Evolutionary conservation across 768 basidiomycete genomes (phyloP), one percentile per base, ranked within the genome.

Genomic region (Collybia mongolica): DNA sequence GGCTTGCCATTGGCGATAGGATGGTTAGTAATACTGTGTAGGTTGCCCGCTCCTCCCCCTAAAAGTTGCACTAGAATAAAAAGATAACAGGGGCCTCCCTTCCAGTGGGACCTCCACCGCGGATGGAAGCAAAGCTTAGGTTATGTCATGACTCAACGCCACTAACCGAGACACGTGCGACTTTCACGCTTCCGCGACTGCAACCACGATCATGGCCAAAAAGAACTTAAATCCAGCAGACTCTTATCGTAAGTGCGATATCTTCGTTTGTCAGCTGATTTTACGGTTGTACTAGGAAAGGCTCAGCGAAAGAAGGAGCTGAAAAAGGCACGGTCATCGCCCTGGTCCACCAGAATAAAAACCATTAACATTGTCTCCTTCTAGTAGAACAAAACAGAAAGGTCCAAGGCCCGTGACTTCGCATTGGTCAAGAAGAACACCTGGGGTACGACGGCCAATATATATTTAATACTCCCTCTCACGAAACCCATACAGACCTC

Each of bases 401-500:
- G 95, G 49, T 69, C 80, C 44, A 93, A 95, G 70, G 70, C 83
- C 14, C 81, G 91, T 57, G 94, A 98, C 63, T 85, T 94, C 64
- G 77, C 90, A n/a, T 76, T 92, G 24, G 88, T 97, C 37, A 98
- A 98, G 77, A 93, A 93, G 69, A 94, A 98, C 61, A 97, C 94
- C 2, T 72, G 77, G 66, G 91, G 94, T 86, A 58, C 44, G 74
- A 57, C 12, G 0, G 32, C 35, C 6, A 39, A 7, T 18, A 32
- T 44, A 12, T 5, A 9, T 19, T 6, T 9, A 20, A 19, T 17
- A n/a, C 56, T 17, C 9, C 22, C 7, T 3, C 12, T 44, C 4
- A 37, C 14, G 53, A 36, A 57, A 43, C 19, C 22, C 7, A 12
- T 20, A 6, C 55, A 95, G 93, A 90, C 23, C 74, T 95, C 56